Base-by-base conservation (phyloP, 1,284 basidiomycete species). In the Tetrapyrgos nigripes region DNA sequence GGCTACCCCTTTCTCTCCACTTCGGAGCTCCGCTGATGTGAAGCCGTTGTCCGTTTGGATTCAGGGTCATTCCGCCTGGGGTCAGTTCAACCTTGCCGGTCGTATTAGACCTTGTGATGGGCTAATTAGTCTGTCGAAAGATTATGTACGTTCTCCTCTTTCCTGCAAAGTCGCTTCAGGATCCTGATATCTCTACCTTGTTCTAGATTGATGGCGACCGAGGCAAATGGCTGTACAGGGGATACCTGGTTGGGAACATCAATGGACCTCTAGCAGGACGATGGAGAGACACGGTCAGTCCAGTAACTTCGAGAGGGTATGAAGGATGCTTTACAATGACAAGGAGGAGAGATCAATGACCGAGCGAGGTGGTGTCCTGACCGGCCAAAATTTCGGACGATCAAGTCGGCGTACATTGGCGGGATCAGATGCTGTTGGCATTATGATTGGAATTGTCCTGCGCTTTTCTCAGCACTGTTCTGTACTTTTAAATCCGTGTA, bases 51-150 rank as follows among this genome's bases (percentile, higher is more conserved):
- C 31, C 14, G 37, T 68, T 40, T 27, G 5, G 17, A 44, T 50
- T 5, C 61, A 91, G 87, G 91, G 90, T 10, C 91, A 92, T 70
- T 92, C 91, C 3, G 84, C 89, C 26, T 92, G 90, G 91, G 90
- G 90, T 21, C 86, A 91, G 64, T 92, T 92, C 70, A 87, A 79
- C 56, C 71, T 92, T 19, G 72, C 86, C 9, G 90, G 91, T 40
- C 83, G 88, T 13, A 79, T 92, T 29, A 78, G 91, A 55, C 83
- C 87, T 24, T 82, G 79, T 62, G 90, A 92, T 67, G 90, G 91
- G 2, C 83, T 91, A 59, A 78, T 92, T 44, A 87, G 82, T 61
- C 66, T 92, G 2, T 84, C 80, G 17, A 92, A 92, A 68, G 86
- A 89, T 82, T 92, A 92, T 67, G 90, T 92, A 67, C 47, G 86